A percentile compares a stretch with the other conserved stretches of the same genome.
Conservation (phyloP, 2,329 filamentous ascomycete genomes). For the Clonostachys rosea region DNA sequence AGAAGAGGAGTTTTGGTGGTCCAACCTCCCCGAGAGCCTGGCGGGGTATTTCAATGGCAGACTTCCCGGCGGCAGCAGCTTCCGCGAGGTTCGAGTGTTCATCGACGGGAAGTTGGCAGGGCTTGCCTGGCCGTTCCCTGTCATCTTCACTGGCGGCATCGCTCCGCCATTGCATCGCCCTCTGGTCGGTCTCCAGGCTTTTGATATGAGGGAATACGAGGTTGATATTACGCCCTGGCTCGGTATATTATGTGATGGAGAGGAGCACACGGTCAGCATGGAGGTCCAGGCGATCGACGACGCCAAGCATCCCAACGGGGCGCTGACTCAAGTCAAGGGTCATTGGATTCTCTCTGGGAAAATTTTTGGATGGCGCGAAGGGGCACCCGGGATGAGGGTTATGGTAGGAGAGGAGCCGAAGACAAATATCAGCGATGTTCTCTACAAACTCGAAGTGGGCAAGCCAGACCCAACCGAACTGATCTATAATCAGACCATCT, state of each 20-base stretch:
- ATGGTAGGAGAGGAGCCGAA: conserved; percentile 44
- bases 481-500: conserved; percentile 38
- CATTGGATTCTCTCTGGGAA: conserved; percentile 76
- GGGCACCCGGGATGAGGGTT: conserved; percentile 21
- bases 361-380: conserved; percentile 71
- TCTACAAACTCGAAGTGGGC: conserved; percentile 42
- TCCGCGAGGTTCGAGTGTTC: conserved; percentile 71
- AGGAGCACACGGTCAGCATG: conserved; percentile 63
- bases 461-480: conserved; percentile 1
- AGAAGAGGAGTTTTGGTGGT: conserved; percentile 82
- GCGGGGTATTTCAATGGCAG: conserved; percentile 52
- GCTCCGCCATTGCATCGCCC: conserved; percentile 74
- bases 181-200: conserved; percentile 73
- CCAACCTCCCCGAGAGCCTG: conserved; percentile 64
- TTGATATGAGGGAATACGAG: conserved; percentile 74
- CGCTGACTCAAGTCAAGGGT: conserved; percentile 31
- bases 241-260: conserved; percentile 61
- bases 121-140: conserved; percentile 75
- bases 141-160: conserved; percentile 79
- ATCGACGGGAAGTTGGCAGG: conserved; percentile 72
- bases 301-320: conserved; percentile 31
- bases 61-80: conserved; percentile 66
- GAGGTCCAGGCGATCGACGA: conserved; percentile 62
- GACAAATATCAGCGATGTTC: conserved; percentile 32
- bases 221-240: conserved; percentile 80